Evolutionary conservation across 768 basidiomycete genomes (phyloP), one percentile per base, ranked within the genome.

Genomic region (Hericium rajendrae): DNA sequence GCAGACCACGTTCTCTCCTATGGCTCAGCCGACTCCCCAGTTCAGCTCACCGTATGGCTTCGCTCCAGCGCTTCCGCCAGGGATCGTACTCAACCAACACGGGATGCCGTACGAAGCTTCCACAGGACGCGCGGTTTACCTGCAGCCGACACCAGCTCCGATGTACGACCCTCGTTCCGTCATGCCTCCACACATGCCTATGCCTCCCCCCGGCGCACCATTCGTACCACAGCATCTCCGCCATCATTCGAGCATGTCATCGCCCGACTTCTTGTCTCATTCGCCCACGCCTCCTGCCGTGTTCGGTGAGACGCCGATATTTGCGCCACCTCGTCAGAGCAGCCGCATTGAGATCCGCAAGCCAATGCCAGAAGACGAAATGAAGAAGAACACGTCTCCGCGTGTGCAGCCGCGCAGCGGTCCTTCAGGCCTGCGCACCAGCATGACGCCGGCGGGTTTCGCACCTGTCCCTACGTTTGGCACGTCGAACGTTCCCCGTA

Each of bases 81-180:
- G 90, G 51, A 77, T 91, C 52, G 88, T 78, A 13, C 71, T 90
- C 66, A 84, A 83, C 61, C 80, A 83, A 55, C 84, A 87, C 59
- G 90, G 90, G 37, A 77, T 89, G 72, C 76, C 88, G n/a, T 91
- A 85, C 66, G 90, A 92, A 69, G 67, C 91, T 53, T 83, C 88
- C 13, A 91, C 88, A 4, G 91, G 91, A 41, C 88, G 87, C 40
- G 81, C 88, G 11, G 84, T 92, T 38, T 86, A 85, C 64, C 74
- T 91, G 28, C 79, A 83, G 60, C 71, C 69, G 11, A 59, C 68
- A 1, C 63, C 63, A 4, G 65, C 58, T 2, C 54, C 58, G 6
- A 28, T 50, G 51, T 50, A 48, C 32, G 28, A 51, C 6, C 49
- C 49, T 20, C 43, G 43, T 15, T n/a, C n/a, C 43, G 49, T 37